Conservation (phyloP, 140 eudicot species). For the Oenanthe javanica region DNA sequence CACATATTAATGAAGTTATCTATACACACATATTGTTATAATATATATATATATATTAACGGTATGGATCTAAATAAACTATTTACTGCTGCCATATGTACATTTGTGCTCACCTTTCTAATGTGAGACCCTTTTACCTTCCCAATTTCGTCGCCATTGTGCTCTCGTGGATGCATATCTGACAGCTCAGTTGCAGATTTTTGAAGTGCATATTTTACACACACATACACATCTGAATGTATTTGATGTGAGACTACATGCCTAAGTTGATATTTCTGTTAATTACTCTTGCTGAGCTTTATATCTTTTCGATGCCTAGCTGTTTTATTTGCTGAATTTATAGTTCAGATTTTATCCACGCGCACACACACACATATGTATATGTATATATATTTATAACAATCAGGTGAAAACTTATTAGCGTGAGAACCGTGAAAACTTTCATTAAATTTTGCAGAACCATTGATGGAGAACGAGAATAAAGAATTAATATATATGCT, state of each 20-base stretch:
- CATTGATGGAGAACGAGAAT: no score
- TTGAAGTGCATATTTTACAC: neutral
- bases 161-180: neutral
- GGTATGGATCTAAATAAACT: neutral
- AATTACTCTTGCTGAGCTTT: neutral
- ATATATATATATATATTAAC: neutral
- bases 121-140: neutral
- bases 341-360: neutral
- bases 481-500: no score
- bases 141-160: neutral
- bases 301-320: neutral
- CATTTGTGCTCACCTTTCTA: neutral
- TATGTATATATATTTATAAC: no score
- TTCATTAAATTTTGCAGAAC: no score
- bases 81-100: neutral
- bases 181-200: neutral
- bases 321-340: no score
- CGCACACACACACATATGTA: no score
- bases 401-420: no score
- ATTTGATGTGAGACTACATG: neutral
- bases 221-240: neutral
- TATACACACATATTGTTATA: neutral
- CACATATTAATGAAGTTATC: neutral
- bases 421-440: no score
- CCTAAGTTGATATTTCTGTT: neutral